Evolutionary conservation across 805 yeast species (phyloP).

Genomic region (Saturnispora gosingensis): DNA sequence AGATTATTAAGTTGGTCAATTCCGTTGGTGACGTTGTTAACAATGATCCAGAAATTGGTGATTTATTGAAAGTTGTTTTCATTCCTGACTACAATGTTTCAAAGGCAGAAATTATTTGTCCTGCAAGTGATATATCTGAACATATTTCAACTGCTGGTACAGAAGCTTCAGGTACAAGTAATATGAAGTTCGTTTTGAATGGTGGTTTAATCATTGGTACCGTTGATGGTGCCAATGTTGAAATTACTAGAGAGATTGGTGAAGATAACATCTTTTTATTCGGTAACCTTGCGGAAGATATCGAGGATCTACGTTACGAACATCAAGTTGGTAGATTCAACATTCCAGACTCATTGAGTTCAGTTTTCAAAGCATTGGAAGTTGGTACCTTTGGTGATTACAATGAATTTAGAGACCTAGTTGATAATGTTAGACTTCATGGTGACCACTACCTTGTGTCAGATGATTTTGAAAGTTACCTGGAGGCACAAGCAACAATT

Average conservation of each 20-base stretch:
- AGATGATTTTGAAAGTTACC: slow-evolving; percentile 82
- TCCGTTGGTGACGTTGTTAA: slow-evolving; percentile 75
- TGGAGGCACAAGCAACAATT: slow-evolving; percentile 70
- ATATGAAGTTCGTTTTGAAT: slow-evolving; percentile 89
- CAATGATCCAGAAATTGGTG: slow-evolving; percentile 63
- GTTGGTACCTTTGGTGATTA: slow-evolving; percentile 61
- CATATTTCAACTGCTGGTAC: slow-evolving; percentile 97
- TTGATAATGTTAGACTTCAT: slow-evolving; percentile 60
- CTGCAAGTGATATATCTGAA: slow-evolving; percentile 85
- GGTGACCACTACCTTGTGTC: slow-evolving; percentile 83
- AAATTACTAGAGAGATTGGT: slow-evolving; percentile 87
- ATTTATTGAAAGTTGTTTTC: slow-evolving; percentile 75
- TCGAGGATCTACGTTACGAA: slow-evolving; percentile 71
- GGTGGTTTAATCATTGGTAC: slow-evolving; percentile 95
- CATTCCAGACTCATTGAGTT: slow-evolving; percentile 48
- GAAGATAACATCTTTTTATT: slow-evolving; percentile 88
- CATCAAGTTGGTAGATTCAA: slow-evolving; percentile 55
- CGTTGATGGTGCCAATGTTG: slow-evolving; percentile 95
- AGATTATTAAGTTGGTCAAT: slow-evolving; percentile 77
- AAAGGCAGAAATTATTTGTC: slow-evolving; percentile 83
- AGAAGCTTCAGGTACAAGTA: slow-evolving; percentile 92
- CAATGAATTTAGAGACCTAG: slow-evolving; percentile 54
- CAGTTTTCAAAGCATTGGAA: slow-evolving; percentile 61
- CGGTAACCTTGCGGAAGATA: slow-evolving; percentile 85
- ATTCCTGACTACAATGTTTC: slow-evolving; percentile 91